Evolutionary conservation across 2,329 filamentous ascomycete species (phyloP), one percentile per base, ranked within the genome.

Genomic region (Lasiodiplodia gonubiensis): DNA sequence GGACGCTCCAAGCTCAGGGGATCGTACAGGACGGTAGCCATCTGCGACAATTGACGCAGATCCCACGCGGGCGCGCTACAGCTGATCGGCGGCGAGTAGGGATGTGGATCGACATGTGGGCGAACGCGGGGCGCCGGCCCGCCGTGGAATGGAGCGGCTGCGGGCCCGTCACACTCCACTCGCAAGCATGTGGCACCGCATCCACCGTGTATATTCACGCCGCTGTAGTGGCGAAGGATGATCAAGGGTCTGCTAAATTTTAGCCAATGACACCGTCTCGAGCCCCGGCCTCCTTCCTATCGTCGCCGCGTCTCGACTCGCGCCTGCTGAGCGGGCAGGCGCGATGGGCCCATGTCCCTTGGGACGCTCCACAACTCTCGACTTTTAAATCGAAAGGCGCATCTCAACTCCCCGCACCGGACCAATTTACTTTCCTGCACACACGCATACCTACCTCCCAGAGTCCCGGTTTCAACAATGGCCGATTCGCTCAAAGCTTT

Each of bases 401-500:
- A 2, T 10, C 30, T 33, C 30, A 2, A 8, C 30, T 18, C 27
- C 52, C 52, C 52, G 27, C 52, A 27, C 14, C 52, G 4, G 1
- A 14, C 18, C n/a, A 3, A 23, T 53, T 4, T 12, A 35, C 33
- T n/a, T 18, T 21, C 18, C 8, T 10, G 33, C 25, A 16, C 4
- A 42, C 5, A 25, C 33, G 33, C 53, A n/a, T 5, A 25, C n/a
- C 33, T 18, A 33, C 53, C 33, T 5, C 16, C n/a, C 33, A 7
- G 33, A 18, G 14, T 18, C 54, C 33, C 21, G 3, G 4, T 23
- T 16, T 23, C 37, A 25, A 33, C 39, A 18, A 61, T 61, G 59
- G 35, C 59, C 42, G 59, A 49, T 4, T 35, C 39, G 18, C 59
- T 61, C 21, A 61, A 51, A 37, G 42, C 59, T n/a, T 30, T 64